Evolutionary conservation across 495 filamentous ascomycete species (phyloP).

Genomic region (Tuber microsphaerosporum): DNA sequence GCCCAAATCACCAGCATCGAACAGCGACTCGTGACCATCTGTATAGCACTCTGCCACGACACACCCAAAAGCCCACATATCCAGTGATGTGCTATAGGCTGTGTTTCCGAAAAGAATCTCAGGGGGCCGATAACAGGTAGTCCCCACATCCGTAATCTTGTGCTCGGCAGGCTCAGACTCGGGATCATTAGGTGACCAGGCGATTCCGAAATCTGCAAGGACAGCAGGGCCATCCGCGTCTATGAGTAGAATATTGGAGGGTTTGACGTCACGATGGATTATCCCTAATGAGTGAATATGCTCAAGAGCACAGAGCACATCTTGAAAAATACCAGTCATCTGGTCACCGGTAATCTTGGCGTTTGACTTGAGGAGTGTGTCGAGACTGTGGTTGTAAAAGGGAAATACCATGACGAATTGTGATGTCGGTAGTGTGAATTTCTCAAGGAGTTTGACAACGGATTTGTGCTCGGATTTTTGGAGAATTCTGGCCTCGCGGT

Average conservation of each 20-base stretch:
- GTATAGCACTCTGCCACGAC: constrained; percentile 64
- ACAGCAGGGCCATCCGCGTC: constrained; percentile 57
- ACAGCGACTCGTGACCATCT: constrained; percentile 54
- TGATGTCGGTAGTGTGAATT: constrained; percentile 63
- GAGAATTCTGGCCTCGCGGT: constrained; percentile 70
- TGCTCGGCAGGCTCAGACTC: constrained; percentile 55
- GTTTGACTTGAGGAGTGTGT: constrained; percentile 49
- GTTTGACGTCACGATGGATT: constrained; percentile 91
- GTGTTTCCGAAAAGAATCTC: constrained; percentile 82
- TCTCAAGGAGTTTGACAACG: constrained; percentile 62
- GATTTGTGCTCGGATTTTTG: constrained; percentile 43
- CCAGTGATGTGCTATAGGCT: constrained; percentile 61
- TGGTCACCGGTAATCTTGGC: neutral
- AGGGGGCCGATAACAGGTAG: constrained; percentile 80
- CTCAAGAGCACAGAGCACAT: constrained; percentile 50
- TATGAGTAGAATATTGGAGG: constrained; percentile 73
- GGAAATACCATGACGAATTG: constrained; percentile 75
- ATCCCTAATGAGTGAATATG: constrained; percentile 67
- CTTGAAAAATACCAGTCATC: neutral
- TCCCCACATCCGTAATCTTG: constrained; percentile 90
- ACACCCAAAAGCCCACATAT: constrained; percentile 86
- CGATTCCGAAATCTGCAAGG: constrained; percentile 85
- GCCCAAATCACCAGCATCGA: constrained; percentile 78
- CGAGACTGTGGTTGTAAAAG: constrained; percentile 67
- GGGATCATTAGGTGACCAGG: constrained; percentile 59